A percentile compares a stretch with the other conserved stretches of the same genome.
These are phyloP conservation scores for Botrytis galanthina DNA, from an alignment of 2,329 filamentous ascomycete species.

Conservation along the genomic window DNA sequence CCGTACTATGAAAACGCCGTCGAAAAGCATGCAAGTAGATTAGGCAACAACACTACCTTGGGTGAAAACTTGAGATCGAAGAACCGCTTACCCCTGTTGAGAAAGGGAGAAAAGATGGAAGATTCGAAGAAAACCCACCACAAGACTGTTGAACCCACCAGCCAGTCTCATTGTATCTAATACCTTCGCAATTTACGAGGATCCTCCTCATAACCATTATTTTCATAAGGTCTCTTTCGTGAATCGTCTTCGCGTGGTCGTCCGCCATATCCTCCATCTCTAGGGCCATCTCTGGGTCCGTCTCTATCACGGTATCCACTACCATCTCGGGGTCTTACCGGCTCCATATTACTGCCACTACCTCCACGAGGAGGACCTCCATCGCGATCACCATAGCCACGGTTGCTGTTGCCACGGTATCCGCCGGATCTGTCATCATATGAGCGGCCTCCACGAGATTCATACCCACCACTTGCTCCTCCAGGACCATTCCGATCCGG, in stretches of 20 bases:
- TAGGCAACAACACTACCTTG: constrained; percentile 38
- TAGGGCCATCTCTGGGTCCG: constrained; percentile 52
- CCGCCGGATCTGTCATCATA: constrained; percentile 57
- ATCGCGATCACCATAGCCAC: constrained; percentile 44
- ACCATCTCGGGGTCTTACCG: constrained; percentile 64
- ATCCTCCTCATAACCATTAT: constrained; percentile 81
- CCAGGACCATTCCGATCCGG: constrained; percentile 38
- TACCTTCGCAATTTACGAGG: constrained; percentile 63
- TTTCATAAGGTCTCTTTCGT: constrained; percentile 52
- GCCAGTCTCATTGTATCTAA: constrained; percentile 44
- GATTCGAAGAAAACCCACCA: constrained; percentile 49
- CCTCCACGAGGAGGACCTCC: constrained; percentile 33
- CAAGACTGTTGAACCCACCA: constrained; percentile 38
- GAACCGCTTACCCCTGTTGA: constrained; percentile 42
- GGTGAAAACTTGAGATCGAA: constrained; percentile 33
- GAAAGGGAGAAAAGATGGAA: constrained; percentile 40
- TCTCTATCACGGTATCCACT: constrained; percentile 53
- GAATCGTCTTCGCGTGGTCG: constrained; percentile 53
- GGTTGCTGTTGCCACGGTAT: constrained; percentile 43
- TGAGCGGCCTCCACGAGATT: constrained; percentile 54
- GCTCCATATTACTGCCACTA: constrained; percentile 77
- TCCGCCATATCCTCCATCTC: constrained; percentile 50
- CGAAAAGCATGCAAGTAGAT: constrained; percentile 25
- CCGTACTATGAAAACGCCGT: constrained; percentile 17
- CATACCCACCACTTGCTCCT: constrained; percentile 50